Evolutionary conservation across 2,329 filamentous ascomycete species (phyloP).

Genomic region (Colletotrichum musae): DNA sequence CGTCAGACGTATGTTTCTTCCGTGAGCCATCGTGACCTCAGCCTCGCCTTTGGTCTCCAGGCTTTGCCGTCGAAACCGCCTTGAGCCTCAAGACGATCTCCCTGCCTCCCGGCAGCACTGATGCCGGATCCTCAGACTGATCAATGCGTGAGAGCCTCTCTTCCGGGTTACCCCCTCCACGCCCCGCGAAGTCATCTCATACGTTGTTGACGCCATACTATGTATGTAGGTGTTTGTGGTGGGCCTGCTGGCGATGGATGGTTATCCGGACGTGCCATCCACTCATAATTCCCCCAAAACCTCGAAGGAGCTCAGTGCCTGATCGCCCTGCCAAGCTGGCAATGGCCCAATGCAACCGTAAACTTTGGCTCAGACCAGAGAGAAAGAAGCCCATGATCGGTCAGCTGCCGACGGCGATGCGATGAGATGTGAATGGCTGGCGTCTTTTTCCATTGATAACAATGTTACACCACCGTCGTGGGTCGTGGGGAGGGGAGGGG

Average conservation of each 20-base stretch:
- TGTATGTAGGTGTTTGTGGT: constrained; percentile 4
- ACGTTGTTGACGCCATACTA: constrained; percentile 23
- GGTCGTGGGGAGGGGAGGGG: constrained; percentile 3
- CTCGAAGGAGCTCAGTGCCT: constrained; percentile 10
- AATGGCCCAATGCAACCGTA: constrained; percentile 24
- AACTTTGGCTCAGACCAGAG: constrained; percentile 14
- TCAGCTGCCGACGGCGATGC: constrained; percentile 31
- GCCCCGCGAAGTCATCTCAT: constrained; percentile 18
- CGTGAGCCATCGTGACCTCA: constrained; percentile 2
- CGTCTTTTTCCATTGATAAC: constrained; percentile 10
- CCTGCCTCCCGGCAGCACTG: constrained; percentile 26
- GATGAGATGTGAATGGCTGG: constrained; percentile 4
- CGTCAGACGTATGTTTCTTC: too few species aligned
- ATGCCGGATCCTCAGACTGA: constrained; percentile 35
- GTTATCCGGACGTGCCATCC: constrained; percentile 10
- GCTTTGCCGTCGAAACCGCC: constrained; percentile 22
- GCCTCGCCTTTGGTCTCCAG: constrained; percentile 3
- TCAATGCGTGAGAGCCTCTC: constrained; percentile 28
- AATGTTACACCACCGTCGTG: constrained; percentile 14
- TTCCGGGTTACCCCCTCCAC: constrained; percentile 16
- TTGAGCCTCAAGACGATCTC: constrained; percentile 36
- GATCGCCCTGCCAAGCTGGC: constrained; percentile 21
- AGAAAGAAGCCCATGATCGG: constrained; percentile 26
- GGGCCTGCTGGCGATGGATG: constrained; percentile 9
- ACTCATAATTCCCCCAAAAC: constrained; percentile 7